Conservation (phyloP, 2,329 filamentous ascomycete species). For the Onygenales sp. region DNA sequence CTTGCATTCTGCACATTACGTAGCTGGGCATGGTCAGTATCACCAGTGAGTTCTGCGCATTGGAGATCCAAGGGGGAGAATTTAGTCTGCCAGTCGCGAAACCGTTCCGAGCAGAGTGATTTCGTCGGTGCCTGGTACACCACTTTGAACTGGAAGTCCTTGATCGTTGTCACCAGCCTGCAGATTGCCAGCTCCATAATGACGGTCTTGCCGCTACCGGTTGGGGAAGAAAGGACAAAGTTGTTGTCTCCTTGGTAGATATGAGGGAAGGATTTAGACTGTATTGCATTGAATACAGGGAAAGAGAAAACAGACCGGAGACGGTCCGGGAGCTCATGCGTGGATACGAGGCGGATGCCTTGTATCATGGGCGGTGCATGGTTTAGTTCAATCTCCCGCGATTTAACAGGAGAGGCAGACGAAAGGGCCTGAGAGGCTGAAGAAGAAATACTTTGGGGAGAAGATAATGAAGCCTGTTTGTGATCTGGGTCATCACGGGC, state of each 20-base stretch:
- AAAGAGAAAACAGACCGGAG: conserved; percentile 64
- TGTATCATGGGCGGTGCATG: conserved; percentile 40
- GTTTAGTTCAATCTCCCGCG: conserved; percentile 17
- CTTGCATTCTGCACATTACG: conserved; percentile 61
- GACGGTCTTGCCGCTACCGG: conserved; percentile 76
- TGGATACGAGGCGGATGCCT: conserved; percentile 52
- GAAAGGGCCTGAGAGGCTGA: not conserved
- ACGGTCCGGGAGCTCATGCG: conserved; percentile 56
- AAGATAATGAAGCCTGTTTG: not conserved
- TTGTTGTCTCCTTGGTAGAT: conserved; percentile 64
- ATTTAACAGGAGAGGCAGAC: conserved; percentile 5
- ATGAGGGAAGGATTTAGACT: conserved; percentile 65
- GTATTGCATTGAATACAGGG: conserved; percentile 68
- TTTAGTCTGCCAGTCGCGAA: conserved; percentile 68
- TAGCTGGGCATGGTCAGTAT: conserved; percentile 60
- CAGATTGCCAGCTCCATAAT: conserved; percentile 77
- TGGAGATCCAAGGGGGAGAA: conserved; percentile 58
- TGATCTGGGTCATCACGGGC: not conserved
- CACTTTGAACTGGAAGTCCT: conserved; percentile 60
- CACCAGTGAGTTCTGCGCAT: conserved; percentile 72
- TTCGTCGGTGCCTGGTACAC: conserved; percentile 82
- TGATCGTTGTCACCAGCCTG: conserved; percentile 50
- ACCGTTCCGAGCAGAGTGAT: conserved; percentile 66
- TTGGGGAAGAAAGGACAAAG: conserved; percentile 70
- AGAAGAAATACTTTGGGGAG: not conserved